These are phyloP conservation scores for Malus hybrid DNA, from an alignment of 331 rosid genomes.

Conservation along the genomic window DNA sequence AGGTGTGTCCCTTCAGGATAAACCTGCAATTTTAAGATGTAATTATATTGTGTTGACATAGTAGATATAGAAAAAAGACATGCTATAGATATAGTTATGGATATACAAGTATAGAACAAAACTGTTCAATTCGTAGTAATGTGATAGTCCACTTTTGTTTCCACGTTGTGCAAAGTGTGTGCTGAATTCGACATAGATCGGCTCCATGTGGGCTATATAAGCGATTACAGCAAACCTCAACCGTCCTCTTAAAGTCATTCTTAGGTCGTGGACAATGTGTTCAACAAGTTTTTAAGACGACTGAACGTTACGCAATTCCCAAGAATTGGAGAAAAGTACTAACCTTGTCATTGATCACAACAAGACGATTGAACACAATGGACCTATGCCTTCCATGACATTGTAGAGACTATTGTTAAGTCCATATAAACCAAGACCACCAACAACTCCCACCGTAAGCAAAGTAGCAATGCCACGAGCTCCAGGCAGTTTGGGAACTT, in stretches of 20 bases:
- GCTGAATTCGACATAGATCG: background rate
- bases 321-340: background rate
- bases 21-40: constrained; percentile 41
- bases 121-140: background rate
- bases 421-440: constrained; percentile 64
- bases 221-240: background rate
- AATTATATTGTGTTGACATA: background rate
- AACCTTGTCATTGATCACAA: constrained; percentile 80
- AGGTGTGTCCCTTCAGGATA: constrained; percentile 96
- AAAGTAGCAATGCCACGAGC: constrained; percentile 42
- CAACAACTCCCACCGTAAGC: constrained; percentile 49
- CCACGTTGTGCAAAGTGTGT: background rate
- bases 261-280: background rate
- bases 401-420: constrained; percentile 75
- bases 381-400: constrained; percentile 87
- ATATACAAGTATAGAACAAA: background rate
- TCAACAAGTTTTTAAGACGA: background rate
- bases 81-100: background rate
- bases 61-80: background rate
- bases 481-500: constrained; percentile 52
- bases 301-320: background rate
- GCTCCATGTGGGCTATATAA: background rate
- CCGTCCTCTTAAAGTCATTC: background rate
- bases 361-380: constrained; percentile 70
- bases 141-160: background rate